Evolutionary conservation across 495 filamentous ascomycete species (phyloP), one percentile per base, ranked within the genome.

Genomic region (Penicillium herquei): DNA sequence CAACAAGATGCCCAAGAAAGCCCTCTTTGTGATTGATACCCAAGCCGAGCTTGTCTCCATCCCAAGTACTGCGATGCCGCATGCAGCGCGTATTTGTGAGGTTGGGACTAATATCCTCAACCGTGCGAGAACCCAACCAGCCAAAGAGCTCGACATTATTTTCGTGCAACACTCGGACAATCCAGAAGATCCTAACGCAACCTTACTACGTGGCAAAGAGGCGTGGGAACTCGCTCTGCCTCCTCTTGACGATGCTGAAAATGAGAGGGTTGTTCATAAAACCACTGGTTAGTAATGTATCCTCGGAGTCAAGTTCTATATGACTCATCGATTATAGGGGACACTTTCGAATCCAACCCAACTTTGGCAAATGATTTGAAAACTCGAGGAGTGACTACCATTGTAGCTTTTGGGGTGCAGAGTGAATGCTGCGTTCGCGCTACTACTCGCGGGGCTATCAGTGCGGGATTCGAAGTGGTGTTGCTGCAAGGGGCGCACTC

Each of bases 401-500:
- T 51, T 8, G 37, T 51, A 17, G 37, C 37, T 17, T 41, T 30
- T 14, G 49, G 49, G 13, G 35, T 51, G 12, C 49, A 51, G 16
- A 51, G 49, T 51, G 49, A 51, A 1, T 26, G 4, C 4, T 51
- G 49, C 33, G 49, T 51, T 9, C 35, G 37, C 17, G 34, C 49
- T 14, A 51, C 49, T n/a, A 13, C 17, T 17, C 30, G 16, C 7
- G 49, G 49, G 12, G 49, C 49, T 7, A 8, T 51, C 7, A 11
- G 30, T 21, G 49, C 49, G 17, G 49, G 49, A 9, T 51, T 51
- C 31, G 21, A 41, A 3, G 49, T 51, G 7, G n/a, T 32, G 2
- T 8, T 51, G 49, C 49, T 51, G 2, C 21, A 31, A n/a, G 49
- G 49, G 7, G 49, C 49, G n/a, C 49, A 51, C 30, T 51, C 49